Percentiles rank a stretch among this genome's conserved stretches.
These are phyloP conservation scores for Nymphaea colorata DNA, from an alignment of 164 flowering plant genomes.

Conservation along the genomic window DNA sequence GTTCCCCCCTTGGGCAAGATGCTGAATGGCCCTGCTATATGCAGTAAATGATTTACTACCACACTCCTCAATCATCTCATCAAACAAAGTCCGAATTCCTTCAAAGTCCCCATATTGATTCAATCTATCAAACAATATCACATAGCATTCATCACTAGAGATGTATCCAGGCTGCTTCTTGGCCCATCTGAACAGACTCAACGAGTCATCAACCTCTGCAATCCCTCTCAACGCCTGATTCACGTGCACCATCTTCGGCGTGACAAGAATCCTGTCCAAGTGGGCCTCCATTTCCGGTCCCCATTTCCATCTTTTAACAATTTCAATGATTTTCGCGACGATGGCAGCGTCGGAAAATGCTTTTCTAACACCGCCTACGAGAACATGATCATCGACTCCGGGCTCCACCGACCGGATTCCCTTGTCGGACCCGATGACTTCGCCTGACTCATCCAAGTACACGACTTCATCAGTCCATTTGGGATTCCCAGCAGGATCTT, in stretches of 20 bases:
- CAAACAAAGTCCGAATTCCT: slow-evolving; percentile 65
- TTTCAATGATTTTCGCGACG: slow-evolving; percentile 75
- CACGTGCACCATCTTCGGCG: slow-evolving; percentile 71
- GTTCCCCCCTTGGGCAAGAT: slow-evolving; percentile 78
- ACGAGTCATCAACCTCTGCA: slow-evolving; percentile 41
- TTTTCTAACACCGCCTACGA: slow-evolving; percentile 77
- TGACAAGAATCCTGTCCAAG: slow-evolving; percentile 73
- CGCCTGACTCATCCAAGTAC: slow-evolving; percentile 78
- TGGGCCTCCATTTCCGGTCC: slow-evolving; percentile 94
- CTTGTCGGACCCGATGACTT: slow-evolving; percentile 58
- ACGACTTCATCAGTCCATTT: slow-evolving; percentile 78
- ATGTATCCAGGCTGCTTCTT: slow-evolving; percentile 80
- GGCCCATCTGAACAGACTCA: slow-evolving; percentile 76
- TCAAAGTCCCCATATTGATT: slow-evolving; percentile 54
- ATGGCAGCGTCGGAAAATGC: slow-evolving; percentile 57
- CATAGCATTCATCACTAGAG: slow-evolving; percentile 48
- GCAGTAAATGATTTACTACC: slow-evolving; percentile 27
- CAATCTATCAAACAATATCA: slow-evolving; percentile 53
- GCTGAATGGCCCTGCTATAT: slow-evolving; percentile 63
- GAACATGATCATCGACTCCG: slow-evolving; percentile 77
- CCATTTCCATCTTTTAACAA: slow-evolving; percentile 93
- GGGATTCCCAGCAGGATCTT: too few relatives aligned
- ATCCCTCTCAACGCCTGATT: slow-evolving; percentile 52
- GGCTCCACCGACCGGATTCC: slow-evolving; percentile 79
- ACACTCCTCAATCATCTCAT: slow-evolving; percentile 65